Conservation (phyloP, 768 basidiomycete species). For the Porphyrellus cyaneotinctus region DNA sequence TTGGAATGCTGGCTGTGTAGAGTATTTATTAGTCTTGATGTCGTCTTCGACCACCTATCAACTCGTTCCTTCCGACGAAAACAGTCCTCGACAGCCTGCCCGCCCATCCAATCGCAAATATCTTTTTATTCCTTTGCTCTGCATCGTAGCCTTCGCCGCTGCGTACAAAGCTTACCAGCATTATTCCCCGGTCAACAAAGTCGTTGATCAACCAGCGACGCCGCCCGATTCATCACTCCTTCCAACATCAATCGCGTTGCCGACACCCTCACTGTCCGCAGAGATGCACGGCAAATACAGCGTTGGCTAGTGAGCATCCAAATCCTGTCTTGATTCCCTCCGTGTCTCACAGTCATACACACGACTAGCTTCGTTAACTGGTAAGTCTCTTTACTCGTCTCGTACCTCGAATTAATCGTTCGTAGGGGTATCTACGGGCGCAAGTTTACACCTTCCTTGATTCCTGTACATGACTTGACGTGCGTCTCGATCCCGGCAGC, state of each 20-base stretch:
- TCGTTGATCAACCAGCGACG: constrained; percentile 11
- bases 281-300: constrained; percentile 59
- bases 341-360: constrained; percentile 8
- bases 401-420: constrained; percentile 4
- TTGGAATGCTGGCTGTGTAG: constrained; percentile 18
- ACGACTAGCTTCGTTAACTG: constrained; percentile 69
- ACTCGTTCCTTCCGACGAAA: constrained; percentile 18
- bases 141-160: constrained; percentile 36
- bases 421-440: constrained; percentile 91
- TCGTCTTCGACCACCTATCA: constrained; percentile 24
- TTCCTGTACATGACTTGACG: constrained; percentile 86
- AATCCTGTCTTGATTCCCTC: not conserved
- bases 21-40: constrained; percentile 19
- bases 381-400: constrained; percentile 33
- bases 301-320: constrained; percentile 68
- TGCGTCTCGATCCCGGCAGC: constrained; percentile 34
- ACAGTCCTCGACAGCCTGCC: constrained; percentile 18
- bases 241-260: constrained; percentile 4
- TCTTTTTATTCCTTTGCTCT: constrained; percentile 35
- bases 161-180: constrained; percentile 42
- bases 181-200: constrained; percentile 30
- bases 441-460: constrained; percentile 82
- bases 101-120: constrained; percentile 28
- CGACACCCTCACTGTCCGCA: constrained; percentile 29
- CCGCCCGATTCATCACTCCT: constrained; percentile 6